These are phyloP conservation scores for Colletotrichum agaves DNA, from an alignment of 2,329 filamentous ascomycete genomes.

Conservation along the genomic window DNA sequence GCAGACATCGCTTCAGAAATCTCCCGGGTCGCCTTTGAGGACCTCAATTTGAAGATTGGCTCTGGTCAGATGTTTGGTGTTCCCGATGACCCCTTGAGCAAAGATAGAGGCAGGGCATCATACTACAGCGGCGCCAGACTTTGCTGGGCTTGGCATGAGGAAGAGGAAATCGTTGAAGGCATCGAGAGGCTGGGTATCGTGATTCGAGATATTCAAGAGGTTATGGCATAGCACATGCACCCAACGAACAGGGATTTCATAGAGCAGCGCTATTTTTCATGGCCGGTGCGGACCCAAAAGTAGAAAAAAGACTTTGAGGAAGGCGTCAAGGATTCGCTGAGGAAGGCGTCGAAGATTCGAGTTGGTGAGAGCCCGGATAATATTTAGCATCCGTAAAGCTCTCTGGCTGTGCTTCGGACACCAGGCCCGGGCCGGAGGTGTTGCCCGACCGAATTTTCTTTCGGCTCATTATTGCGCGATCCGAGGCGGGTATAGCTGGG, in stretches of 20 bases:
- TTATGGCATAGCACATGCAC: background rate
- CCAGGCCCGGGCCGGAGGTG: no score
- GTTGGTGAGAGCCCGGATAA: no score
- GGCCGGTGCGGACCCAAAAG: no score
- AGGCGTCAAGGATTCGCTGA: no score
- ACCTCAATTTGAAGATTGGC: conserved; percentile 66
- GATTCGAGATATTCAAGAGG: background rate
- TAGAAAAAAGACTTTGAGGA: no score
- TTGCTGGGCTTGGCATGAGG: conserved; percentile 79
- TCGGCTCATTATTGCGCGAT: background rate
- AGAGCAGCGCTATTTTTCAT: no score
- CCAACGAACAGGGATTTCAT: no score
- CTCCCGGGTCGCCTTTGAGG: conserved; percentile 59
- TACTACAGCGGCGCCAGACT: conserved; percentile 62
- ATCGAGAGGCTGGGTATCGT: conserved; percentile 65
- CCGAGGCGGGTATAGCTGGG: background rate
- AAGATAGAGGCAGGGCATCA: conserved; percentile 39
- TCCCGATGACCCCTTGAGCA: conserved; percentile 44
- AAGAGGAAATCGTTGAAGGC: conserved; percentile 74
- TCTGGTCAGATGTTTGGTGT: conserved; percentile 66
- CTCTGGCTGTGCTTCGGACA: no score
- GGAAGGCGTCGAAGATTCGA: no score
- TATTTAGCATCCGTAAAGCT: no score
- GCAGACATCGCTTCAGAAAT: conserved; percentile 53
- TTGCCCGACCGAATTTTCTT: background rate